phyloP scores from a whole-genome alignment of 2,329 filamentous ascomycete genomes.

The Annulohypoxylon truncatum region DNA sequence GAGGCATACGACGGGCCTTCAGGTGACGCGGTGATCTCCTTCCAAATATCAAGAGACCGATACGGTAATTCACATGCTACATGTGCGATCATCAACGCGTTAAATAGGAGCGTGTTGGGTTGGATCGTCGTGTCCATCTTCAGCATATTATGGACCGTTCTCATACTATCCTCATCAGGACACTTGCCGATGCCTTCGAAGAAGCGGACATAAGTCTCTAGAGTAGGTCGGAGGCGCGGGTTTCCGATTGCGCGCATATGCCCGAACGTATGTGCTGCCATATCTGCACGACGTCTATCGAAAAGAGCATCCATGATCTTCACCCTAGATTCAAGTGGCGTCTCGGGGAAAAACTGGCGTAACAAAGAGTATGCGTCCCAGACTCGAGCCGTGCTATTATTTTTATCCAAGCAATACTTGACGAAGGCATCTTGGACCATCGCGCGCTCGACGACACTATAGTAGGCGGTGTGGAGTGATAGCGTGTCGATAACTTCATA shows the following conservation, averaged over 20 bases:
- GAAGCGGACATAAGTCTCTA: slow-evolving; percentile 80
- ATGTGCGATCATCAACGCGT: slow-evolving; percentile 89
- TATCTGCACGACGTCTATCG: slow-evolving; percentile 78
- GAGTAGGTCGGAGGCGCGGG: slow-evolving; percentile 70
- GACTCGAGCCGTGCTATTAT: slow-evolving; percentile 70
- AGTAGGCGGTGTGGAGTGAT: slow-evolving; percentile 77
- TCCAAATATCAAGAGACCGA: slow-evolving; percentile 82
- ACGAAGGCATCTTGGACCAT: slow-evolving; percentile 74
- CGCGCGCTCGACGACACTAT: slow-evolving; percentile 75
- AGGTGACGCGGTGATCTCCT: slow-evolving; percentile 81
- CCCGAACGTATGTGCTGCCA: slow-evolving; percentile 87
- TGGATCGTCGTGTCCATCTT: slow-evolving; percentile 90
- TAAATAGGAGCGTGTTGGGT: slow-evolving; percentile 79
- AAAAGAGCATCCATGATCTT: slow-evolving; percentile 87
- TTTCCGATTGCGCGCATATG: slow-evolving; percentile 89
- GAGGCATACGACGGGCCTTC: slow-evolving; percentile 89
- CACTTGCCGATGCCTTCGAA: slow-evolving; percentile 78
- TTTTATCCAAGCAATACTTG: slow-evolving; percentile 72
- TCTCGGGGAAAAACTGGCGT: slow-evolving; percentile 73
- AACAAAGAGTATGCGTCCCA: slow-evolving; percentile 76
- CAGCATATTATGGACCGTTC: slow-evolving; percentile 88
- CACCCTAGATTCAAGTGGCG: slow-evolving; percentile 72
- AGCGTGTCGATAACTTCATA: slow-evolving; percentile 85
- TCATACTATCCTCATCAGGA: slow-evolving; percentile 72
- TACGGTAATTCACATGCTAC: slow-evolving; percentile 73